These are phyloP conservation scores for Arachis monticola DNA, from an alignment of 331 rosid species.

Conservation along the genomic window DNA sequence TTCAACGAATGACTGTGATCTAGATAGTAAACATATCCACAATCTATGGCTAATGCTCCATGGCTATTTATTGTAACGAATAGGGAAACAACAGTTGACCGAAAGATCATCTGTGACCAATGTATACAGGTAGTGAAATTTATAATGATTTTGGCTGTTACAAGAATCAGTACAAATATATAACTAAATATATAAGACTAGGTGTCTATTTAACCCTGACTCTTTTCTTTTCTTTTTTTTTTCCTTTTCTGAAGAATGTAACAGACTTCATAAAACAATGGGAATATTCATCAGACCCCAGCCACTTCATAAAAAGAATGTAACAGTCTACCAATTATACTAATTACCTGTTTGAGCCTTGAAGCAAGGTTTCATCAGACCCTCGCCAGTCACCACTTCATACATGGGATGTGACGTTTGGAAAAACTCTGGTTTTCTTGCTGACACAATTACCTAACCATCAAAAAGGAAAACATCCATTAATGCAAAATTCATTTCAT, in stretches of 20 bases:
- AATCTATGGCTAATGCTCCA: neutral
- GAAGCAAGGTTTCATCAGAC: slow-evolving; percentile 97
- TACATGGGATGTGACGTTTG: slow-evolving; percentile 94
- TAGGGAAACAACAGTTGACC: slow-evolving; percentile 4
- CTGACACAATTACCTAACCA: slow-evolving; percentile 87
- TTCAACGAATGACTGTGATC: slow-evolving; percentile 2
- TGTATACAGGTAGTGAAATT: neutral
- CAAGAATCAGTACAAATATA: neutral
- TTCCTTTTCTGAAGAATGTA: neutral
- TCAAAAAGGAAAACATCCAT: slow-evolving; percentile 26
- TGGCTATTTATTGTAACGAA: slow-evolving; percentile 1
- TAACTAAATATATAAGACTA: neutral
- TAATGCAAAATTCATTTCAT: slow-evolving; percentile 29
- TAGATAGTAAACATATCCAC: slow-evolving; percentile 24
- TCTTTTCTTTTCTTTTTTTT: no score
- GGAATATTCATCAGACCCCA: neutral
- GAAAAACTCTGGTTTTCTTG: slow-evolving; percentile 98
- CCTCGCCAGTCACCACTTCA: slow-evolving; percentile 98
- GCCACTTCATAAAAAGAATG: no score
- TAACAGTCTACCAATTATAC: no score
- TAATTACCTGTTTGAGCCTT: slow-evolving; percentile 79
- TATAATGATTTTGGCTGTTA: neutral
- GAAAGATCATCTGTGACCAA: neutral
- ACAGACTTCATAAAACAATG: neutral
- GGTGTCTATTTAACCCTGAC: neutral